Percentiles rank a stretch among this genome's conserved stretches.
Evolutionary conservation across 768 basidiomycete species (phyloP).

Genomic region (Lactarius hengduanensis): DNA sequence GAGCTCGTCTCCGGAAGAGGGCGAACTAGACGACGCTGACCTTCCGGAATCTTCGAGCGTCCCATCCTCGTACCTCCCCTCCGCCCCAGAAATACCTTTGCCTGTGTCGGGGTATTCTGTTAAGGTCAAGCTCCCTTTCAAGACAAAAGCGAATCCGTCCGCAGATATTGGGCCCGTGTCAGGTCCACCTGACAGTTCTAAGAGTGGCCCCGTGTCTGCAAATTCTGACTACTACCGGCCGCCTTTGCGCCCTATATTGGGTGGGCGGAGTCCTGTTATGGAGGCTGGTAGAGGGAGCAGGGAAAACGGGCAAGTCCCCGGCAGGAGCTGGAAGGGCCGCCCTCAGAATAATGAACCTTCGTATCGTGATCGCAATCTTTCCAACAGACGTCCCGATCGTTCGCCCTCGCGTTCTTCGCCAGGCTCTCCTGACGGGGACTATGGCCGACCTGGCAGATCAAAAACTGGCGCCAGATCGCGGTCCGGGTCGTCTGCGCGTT

Average conservation of each 20-base stretch:
- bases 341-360: conserved; percentile 5
- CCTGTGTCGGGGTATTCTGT: conserved; percentile 38
- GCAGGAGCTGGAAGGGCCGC: conserved; percentile 18
- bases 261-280: conserved; percentile 1
- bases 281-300: conserved; percentile 7
- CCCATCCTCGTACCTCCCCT: conserved; percentile 27
- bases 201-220: not conserved
- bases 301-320: conserved; percentile 12
- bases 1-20: conserved; percentile 69
- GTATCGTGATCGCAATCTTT: conserved; percentile 16
- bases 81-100: conserved; percentile 32
- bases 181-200: not conserved
- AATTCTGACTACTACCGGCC: not conserved
- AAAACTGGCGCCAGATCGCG: conserved; percentile 16
- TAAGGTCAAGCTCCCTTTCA: conserved; percentile 77
- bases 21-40: conserved; percentile 68
- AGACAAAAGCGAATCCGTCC: conserved; percentile 40
- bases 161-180: not conserved
- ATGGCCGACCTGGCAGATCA: conserved; percentile 14
- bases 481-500: conserved; percentile 21
- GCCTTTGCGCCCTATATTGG: not conserved
- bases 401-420: conserved; percentile 19
- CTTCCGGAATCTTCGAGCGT: conserved; percentile 30
- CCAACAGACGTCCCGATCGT: conserved; percentile 16
- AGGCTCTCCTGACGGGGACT: conserved; percentile 14